Conservation (phyloP, 768 basidiomycete genomes). For the Lactifluus pinguis region DNA sequence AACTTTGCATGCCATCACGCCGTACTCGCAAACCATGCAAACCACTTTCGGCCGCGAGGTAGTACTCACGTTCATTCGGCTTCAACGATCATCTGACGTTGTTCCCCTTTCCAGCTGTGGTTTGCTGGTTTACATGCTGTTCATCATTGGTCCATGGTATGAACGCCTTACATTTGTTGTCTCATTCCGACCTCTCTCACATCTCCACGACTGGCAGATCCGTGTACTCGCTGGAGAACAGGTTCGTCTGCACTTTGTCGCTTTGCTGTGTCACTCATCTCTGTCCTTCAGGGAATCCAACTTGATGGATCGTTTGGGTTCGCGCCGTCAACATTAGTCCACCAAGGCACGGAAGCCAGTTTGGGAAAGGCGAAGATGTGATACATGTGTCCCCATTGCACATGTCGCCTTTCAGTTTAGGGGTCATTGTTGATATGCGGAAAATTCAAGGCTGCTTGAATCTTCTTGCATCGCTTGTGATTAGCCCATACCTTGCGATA, state of each 20-base stretch:
- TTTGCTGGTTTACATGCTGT: conserved; percentile 80
- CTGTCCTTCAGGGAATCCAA: conserved; percentile 43
- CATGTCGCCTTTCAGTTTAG: not conserved
- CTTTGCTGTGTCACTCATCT: not conserved
- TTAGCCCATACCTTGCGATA: not conserved
- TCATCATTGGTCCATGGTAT: conserved; percentile 87
- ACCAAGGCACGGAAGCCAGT: conserved; percentile 57
- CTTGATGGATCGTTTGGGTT: conserved; percentile 75
- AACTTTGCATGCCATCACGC: conserved; percentile 73
- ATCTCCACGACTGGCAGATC: conserved; percentile 36
- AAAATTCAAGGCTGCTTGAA: not conserved
- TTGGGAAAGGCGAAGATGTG: conserved; percentile 60
- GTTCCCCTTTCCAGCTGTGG: conserved; percentile 50
- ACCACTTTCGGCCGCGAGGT: conserved; percentile 84
- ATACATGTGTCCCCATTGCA: not conserved
- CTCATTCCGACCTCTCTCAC: conserved; percentile 7
- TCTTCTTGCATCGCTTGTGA: not conserved
- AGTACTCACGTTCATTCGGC: not conserved
- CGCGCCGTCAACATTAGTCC: conserved; percentile 75
- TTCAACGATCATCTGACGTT: not conserved
- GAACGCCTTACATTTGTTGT: conserved; percentile 17
- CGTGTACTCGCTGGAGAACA: conserved; percentile 79
- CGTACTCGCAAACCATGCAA: conserved; percentile 61
- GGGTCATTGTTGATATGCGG: not conserved
- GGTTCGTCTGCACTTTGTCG: conserved; percentile 33